These are phyloP conservation scores for Xerocomellus intermedius DNA, from an alignment of 768 basidiomycete genomes.

Conservation along the genomic window DNA sequence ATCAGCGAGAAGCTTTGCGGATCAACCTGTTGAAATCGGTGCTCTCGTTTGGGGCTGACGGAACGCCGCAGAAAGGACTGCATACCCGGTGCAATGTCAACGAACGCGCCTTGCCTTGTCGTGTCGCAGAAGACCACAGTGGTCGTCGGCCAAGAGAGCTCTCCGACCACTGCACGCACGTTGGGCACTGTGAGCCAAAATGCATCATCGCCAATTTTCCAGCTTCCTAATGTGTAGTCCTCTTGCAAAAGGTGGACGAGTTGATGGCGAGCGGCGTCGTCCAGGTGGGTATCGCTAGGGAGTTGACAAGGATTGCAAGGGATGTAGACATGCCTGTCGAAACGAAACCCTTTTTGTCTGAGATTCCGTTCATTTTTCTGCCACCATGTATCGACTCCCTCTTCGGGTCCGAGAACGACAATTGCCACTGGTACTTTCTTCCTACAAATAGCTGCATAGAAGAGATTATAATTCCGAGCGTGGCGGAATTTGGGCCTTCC, in stretches of 20 bases:
- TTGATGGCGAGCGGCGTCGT: not conserved
- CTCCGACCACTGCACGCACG: constrained; percentile 17
- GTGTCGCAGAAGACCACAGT: constrained; percentile 20
- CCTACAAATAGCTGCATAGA: constrained; percentile 30
- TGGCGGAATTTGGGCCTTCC: constrained; percentile 20
- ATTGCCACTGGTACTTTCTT: constrained; percentile 31
- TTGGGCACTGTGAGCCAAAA: constrained; percentile 16
- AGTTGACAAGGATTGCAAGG: constrained; percentile 5
- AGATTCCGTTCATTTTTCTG: constrained; percentile 22
- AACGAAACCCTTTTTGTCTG: constrained; percentile 19
- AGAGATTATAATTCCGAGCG: constrained; percentile 30
- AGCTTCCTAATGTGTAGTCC: constrained; percentile 9
- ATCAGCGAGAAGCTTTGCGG: not conserved
- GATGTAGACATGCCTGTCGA: constrained; percentile 29
- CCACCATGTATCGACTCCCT: constrained; percentile 28
- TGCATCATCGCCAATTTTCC: constrained; percentile 7
- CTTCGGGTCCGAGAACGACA: constrained; percentile 33
- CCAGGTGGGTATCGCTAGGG: not conserved
- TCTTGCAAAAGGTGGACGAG: constrained; percentile 12
- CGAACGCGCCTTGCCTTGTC: constrained; percentile 7
- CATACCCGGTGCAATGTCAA: constrained; percentile 4
- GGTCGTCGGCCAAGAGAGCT: constrained; percentile 20
- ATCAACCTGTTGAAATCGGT: constrained; percentile 19
- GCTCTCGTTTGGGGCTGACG: not conserved
- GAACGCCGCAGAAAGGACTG: constrained; percentile 5